Evolutionary conservation across 352 stramenopile species (phyloP).

Genomic region (Phytopythium sindhum): DNA sequence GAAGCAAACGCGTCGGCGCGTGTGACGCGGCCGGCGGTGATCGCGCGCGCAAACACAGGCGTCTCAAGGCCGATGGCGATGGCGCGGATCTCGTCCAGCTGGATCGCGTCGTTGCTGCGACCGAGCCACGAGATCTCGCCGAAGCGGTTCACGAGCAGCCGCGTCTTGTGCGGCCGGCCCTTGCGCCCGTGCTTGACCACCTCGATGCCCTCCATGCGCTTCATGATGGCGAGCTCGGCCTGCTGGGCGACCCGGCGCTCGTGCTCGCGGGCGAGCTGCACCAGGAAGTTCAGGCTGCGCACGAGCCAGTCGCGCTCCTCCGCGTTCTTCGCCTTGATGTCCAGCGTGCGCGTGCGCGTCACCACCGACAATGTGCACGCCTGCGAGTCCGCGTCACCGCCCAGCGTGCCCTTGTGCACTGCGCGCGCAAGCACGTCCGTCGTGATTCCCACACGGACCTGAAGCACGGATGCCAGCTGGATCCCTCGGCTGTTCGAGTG

Average conservation of each 20-base stretch:
- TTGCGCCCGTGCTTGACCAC: conserved; percentile 82
- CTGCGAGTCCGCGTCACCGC: conserved; percentile 47
- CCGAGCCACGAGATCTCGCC: conserved; percentile 83
- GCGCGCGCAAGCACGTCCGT: conserved; percentile 67
- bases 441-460: conserved; percentile 46
- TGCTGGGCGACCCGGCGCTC: conserved; percentile 71
- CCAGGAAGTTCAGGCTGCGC: conserved; percentile 68
- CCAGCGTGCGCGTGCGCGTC: conserved; percentile 66
- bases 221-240: conserved; percentile 83
- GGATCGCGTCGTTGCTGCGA: conserved; percentile 68
- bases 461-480: conserved; percentile 49
- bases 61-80: conserved; percentile 63
- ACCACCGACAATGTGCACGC: conserved; percentile 80
- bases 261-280: conserved; percentile 68
- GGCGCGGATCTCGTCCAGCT: conserved; percentile 64
- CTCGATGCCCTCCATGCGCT: conserved; percentile 63
- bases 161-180: conserved; percentile 79
- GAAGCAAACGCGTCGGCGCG: conserved; percentile 19
- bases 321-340: conserved; percentile 64
- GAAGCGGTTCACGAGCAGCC: conserved; percentile 76
- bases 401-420: conserved; percentile 64
- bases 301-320: conserved; percentile 78
- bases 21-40: conserved; percentile 24
- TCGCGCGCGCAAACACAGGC: conserved; percentile 56
- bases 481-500: conserved; percentile 34